These are phyloP conservation scores for Boletus austroedulis DNA, from an alignment of 1,284 basidiomycete species.

Conservation along the genomic window DNA sequence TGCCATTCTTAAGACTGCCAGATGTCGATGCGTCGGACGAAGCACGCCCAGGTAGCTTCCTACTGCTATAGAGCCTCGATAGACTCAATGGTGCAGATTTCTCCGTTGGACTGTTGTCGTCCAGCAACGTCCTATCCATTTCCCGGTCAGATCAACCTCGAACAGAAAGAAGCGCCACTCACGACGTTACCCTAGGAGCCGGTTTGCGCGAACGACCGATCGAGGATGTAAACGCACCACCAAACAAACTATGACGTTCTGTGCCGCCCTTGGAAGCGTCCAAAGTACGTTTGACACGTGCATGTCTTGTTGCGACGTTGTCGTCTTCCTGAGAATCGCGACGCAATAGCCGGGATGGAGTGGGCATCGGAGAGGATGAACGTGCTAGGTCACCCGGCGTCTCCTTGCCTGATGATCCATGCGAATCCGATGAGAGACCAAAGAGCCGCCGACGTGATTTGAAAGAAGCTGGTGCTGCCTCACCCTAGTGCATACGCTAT, in stretches of 20 bases:
- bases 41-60: slow-evolving; percentile 41
- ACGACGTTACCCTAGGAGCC: slow-evolving; percentile 66
- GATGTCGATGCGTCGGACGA: slow-evolving; percentile 35
- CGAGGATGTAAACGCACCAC: slow-evolving; percentile 53
- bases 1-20: slow-evolving; percentile 13
- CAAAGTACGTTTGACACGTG: slow-evolving; percentile 48
- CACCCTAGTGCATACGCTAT: slow-evolving; percentile 38
- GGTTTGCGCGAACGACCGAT: slow-evolving; percentile 75
- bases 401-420: slow-evolving; percentile 37
- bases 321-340: slow-evolving; percentile 29
- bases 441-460: slow-evolving; percentile 54
- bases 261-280: slow-evolving; percentile 47
- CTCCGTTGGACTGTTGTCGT: slow-evolving; percentile 30
- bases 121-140: slow-evolving; percentile 26
- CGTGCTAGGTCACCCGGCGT: slow-evolving; percentile 27
- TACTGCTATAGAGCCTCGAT: slow-evolving; percentile 46
- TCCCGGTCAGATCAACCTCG: not conserved
- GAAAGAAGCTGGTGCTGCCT: slow-evolving; percentile 34
- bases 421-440: slow-evolving; percentile 54
- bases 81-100: slow-evolving; percentile 45
- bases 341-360: slow-evolving; percentile 21
- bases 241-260: slow-evolving; percentile 78
- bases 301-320: slow-evolving; percentile 39
- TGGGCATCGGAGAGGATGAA: slow-evolving; percentile 15
- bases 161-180: slow-evolving; percentile 26